A percentile compares a stretch with the other conserved stretches of the same genome.
Evolutionary conservation across 768 basidiomycete genomes (phyloP).

Genomic region (Pleurotus cornucopiae): DNA sequence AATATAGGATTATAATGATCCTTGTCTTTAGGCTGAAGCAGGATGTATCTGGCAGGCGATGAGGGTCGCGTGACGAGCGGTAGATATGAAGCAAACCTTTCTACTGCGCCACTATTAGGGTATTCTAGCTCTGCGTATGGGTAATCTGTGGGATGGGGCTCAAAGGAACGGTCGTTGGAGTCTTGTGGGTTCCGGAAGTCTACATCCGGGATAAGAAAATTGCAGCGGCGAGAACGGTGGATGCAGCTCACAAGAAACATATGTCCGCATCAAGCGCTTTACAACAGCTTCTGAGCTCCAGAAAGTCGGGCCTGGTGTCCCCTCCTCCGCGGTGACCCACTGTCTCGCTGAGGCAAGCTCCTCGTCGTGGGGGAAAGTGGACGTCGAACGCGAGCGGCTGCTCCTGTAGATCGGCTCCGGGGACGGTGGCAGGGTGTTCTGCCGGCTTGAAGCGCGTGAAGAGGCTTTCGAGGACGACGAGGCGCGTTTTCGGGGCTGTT

Average conservation of each 20-base stretch:
- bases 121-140: slow-evolving; percentile 77
- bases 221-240: slow-evolving; percentile 2
- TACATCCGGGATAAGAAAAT: slow-evolving; percentile 23
- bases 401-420: slow-evolving; percentile 54
- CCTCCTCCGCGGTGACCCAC: slow-evolving; percentile 52
- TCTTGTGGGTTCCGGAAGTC: slow-evolving; percentile 71
- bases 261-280: slow-evolving; percentile 55
- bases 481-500: slow-evolving; percentile 26
- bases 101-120: slow-evolving; percentile 64
- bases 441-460: slow-evolving; percentile 42
- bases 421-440: slow-evolving; percentile 34
- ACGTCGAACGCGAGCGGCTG: slow-evolving; percentile 65
- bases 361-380: slow-evolving; percentile 42
- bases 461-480: slow-evolving; percentile 29
- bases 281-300: slow-evolving; percentile 68
- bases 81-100: slow-evolving; percentile 44
- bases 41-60: slow-evolving; percentile 51
- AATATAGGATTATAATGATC: slow-evolving; percentile 86
- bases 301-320: slow-evolving; percentile 45
- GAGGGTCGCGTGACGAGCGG: slow-evolving; percentile 10
- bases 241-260: slow-evolving; percentile 58
- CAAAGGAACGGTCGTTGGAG: slow-evolving; percentile 57
- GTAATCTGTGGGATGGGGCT: slow-evolving; percentile 54
- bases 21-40: slow-evolving; percentile 77
- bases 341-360: slow-evolving; percentile 33